Percentiles rank a stretch among this genome's conserved stretches.
Evolutionary conservation across 306 rosid species (phyloP).

Genomic region (Datisca glomerata): DNA sequence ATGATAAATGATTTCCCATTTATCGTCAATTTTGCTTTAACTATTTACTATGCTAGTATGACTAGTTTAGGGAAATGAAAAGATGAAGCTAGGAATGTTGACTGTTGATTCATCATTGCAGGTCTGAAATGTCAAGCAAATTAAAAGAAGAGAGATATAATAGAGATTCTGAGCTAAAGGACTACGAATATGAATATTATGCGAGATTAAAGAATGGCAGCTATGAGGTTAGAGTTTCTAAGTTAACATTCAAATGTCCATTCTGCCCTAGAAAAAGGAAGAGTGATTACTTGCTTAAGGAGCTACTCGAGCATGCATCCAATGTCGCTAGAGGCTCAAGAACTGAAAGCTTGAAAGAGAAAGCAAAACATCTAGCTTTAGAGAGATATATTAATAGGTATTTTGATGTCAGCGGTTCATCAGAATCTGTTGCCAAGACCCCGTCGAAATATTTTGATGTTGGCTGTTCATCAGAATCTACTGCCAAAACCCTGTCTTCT

Average conservation of each 20-base stretch:
- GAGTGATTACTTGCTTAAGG: slow-evolving; percentile 19
- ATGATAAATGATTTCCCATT: too few relatives aligned
- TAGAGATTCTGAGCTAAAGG: slow-evolving; percentile 24
- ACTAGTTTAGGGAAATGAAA: too few relatives aligned
- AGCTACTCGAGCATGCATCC: slow-evolving; percentile 46
- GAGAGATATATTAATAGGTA: slow-evolving; percentile 30
- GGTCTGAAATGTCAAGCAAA: slow-evolving; percentile 24
- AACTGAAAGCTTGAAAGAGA: slow-evolving; percentile 20
- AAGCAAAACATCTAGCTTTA: slow-evolving; percentile 49
- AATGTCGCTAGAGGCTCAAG: slow-evolving; percentile 11
- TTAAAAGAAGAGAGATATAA: slow-evolving; percentile 8
- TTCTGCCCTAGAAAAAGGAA: slow-evolving; percentile 33
- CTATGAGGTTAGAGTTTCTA: slow-evolving; percentile 18
- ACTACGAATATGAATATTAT: slow-evolving; percentile 24
- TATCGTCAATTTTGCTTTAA: too few relatives aligned
- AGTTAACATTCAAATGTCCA: slow-evolving; percentile 49
- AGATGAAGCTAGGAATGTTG: too few relatives aligned
- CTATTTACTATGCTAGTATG: too few relatives aligned
- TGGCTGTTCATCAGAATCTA: not conserved
- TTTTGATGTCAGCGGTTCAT: slow-evolving; percentile 8
- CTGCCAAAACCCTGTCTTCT: not conserved
- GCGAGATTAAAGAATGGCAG: slow-evolving; percentile 28
- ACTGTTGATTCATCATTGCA: too few relatives aligned
- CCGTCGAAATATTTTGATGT: too few relatives aligned
- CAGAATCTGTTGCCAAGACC: slow-evolving; percentile 1